These are phyloP conservation scores for Leccinum obscurum DNA, from an alignment of 768 basidiomycete species.

Conservation along the genomic window DNA sequence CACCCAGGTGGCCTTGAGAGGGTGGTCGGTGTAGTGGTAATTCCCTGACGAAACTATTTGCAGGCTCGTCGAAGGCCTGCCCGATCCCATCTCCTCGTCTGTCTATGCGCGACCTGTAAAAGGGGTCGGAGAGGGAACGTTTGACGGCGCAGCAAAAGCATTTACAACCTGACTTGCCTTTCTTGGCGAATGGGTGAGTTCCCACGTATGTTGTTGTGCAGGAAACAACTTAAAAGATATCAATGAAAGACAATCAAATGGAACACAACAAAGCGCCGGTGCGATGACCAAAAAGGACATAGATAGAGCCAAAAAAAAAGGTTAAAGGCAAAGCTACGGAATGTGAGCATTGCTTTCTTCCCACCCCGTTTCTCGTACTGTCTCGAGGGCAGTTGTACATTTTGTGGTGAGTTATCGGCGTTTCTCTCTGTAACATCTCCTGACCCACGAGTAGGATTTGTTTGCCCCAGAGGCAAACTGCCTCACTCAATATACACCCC, in stretches of 20 bases:
- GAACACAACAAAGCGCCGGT: slow-evolving; percentile 2
- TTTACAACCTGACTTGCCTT: neutral
- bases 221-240: neutral
- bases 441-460: neutral
- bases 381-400: slow-evolving; percentile 5
- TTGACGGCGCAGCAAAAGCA: neutral
- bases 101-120: no score
- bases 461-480: slow-evolving; percentile 38
- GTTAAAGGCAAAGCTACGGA: neutral
- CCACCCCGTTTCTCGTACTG: neutral
- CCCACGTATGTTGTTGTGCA: neutral
- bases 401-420: neutral
- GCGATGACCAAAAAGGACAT: neutral
- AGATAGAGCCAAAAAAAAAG: neutral
- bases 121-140: neutral
- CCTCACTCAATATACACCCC: neutral
- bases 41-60: neutral
- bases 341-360: neutral
- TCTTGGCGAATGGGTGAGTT: neutral
- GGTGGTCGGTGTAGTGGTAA: neutral
- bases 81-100: neutral
- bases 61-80: neutral
- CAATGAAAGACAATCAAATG: neutral
- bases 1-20: neutral
- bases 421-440: neutral